Evolutionary conservation across 495 filamentous ascomycete species (phyloP).

Genomic region (Neurospora sp.): DNA sequence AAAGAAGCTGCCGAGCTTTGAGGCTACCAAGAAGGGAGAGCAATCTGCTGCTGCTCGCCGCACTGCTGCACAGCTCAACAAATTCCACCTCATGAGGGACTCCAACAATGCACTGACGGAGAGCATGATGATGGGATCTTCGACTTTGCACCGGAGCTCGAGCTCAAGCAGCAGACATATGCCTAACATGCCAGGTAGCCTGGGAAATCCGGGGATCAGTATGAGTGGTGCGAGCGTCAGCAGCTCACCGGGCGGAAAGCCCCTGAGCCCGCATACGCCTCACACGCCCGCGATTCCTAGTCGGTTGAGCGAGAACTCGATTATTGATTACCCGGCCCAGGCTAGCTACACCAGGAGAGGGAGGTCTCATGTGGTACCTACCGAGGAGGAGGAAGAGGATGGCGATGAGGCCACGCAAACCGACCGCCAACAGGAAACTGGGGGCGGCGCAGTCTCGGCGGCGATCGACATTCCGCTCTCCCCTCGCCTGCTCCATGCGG

Average conservation of each 20-base stretch:
- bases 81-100: conserved; percentile 77
- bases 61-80: conserved; percentile 59
- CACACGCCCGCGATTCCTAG: conserved; percentile 91
- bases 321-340: conserved; percentile 56
- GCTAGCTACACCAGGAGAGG: conserved; percentile 27
- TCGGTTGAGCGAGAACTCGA: conserved; percentile 78
- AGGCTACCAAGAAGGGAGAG: conserved; percentile 45
- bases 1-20: conserved; percentile 68
- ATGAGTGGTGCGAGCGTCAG: conserved; percentile 51
- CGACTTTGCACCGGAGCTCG: conserved; percentile 72
- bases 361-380: not conserved
- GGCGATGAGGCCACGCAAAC: conserved; percentile 26
- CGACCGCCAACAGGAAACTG: conserved; percentile 23
- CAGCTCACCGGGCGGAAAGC: conserved; percentile 75
- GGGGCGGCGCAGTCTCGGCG: conserved; percentile 9
- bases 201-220: conserved; percentile 66
- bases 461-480: conserved; percentile 81
- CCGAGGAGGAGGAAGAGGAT: conserved; percentile 6
- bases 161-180: conserved; percentile 77
- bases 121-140: conserved; percentile 68
- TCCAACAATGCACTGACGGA: conserved; percentile 78
- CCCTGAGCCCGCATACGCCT: conserved; percentile 85
- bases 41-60: conserved; percentile 46
- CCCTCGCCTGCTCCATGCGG: conserved; percentile 52
- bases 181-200: conserved; percentile 62